phyloP scores from a whole-genome alignment of 2,329 filamentous ascomycete species.

The Paracoccidioides brasiliensis region DNA sequence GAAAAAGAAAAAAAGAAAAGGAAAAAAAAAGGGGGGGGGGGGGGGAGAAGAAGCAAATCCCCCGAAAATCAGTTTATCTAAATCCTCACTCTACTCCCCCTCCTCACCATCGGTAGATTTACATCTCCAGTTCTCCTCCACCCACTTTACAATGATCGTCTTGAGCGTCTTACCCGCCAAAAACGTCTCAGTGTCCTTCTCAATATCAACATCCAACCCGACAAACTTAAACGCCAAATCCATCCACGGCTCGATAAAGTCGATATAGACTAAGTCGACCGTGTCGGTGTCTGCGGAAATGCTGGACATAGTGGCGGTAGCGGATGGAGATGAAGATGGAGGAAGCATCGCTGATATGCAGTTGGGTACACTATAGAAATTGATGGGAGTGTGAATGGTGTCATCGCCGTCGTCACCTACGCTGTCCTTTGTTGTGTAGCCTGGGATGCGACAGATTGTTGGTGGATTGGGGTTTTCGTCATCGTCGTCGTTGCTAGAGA shows the following conservation, averaged over 20 bases:
- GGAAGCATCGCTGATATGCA: constrained; percentile 62
- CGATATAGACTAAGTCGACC: constrained; percentile 82
- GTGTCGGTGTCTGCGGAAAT: constrained; percentile 34
- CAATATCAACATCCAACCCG: constrained; percentile 36
- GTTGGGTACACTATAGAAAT: constrained; percentile 69
- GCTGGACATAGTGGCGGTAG: constrained; percentile 39
- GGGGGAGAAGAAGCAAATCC: background rate
- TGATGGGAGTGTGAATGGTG: constrained; percentile 63
- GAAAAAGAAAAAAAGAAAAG: too few species aligned
- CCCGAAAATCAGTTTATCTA: background rate
- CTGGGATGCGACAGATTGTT: constrained; percentile 43
- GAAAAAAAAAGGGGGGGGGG: too few species aligned
- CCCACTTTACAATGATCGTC: constrained; percentile 46
- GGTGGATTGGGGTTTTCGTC: constrained; percentile 9
- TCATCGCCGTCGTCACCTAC: constrained; percentile 77
- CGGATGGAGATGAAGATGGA: constrained; percentile 49
- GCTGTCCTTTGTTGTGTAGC: constrained; percentile 85
- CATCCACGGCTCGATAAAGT: constrained; percentile 78
- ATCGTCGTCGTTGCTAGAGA: constrained; percentile 7
- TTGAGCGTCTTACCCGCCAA: constrained; percentile 43
- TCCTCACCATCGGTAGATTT: background rate
- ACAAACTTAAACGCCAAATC: constrained; percentile 57
- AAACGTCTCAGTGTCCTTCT: constrained; percentile 39
- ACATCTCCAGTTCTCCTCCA: constrained; percentile 42
- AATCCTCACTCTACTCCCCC: background rate